Conservation (phyloP, 2,329 filamentous ascomycete species). For the Ophiostoma pallidulum region DNA sequence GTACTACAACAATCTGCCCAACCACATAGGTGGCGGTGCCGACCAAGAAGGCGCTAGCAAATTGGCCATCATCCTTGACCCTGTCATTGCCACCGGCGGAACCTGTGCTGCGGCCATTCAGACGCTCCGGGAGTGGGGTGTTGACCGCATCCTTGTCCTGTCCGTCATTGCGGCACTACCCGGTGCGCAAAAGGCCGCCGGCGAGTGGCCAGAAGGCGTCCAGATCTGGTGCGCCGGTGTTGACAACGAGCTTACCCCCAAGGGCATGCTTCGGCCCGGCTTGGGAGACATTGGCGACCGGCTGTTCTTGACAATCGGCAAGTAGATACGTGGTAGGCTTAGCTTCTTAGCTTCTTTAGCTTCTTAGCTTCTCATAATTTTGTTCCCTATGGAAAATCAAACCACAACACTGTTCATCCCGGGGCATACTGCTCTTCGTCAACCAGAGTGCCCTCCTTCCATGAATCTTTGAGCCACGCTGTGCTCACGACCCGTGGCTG, state of each 20-base stretch:
- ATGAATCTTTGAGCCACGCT: slow-evolving; percentile 71
- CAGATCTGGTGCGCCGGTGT: slow-evolving; percentile 77
- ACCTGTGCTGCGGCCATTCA: slow-evolving; percentile 86
- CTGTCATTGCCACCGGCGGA: slow-evolving; percentile 86
- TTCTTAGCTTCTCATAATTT: not conserved
- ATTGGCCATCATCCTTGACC: slow-evolving; percentile 79
- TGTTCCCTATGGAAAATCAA: not conserved
- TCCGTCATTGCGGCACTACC: slow-evolving; percentile 62
- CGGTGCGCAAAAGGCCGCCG: slow-evolving; percentile 63
- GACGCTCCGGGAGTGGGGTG: slow-evolving; percentile 83
- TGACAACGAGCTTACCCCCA: slow-evolving; percentile 62
- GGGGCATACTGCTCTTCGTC: slow-evolving; percentile 60
- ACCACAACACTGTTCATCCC: slow-evolving; percentile 13
- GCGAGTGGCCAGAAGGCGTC: slow-evolving; percentile 67
- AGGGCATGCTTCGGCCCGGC: slow-evolving; percentile 84
- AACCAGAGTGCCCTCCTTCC: slow-evolving; percentile 66
- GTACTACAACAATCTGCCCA: slow-evolving; percentile 95
- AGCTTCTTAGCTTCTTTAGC: not conserved
- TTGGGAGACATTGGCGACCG: slow-evolving; percentile 86
- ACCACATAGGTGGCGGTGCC: slow-evolving; percentile 44
- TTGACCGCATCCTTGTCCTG: slow-evolving; percentile 68
- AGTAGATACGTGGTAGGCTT: slow-evolving; percentile 35
- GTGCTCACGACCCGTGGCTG: slow-evolving; percentile 61
- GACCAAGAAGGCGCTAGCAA: slow-evolving; percentile 30
- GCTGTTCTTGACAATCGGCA: slow-evolving; percentile 80